Evolutionary conservation across 2,329 filamentous ascomycete species (phyloP).

Genomic region (Fusarium drepaniforme): DNA sequence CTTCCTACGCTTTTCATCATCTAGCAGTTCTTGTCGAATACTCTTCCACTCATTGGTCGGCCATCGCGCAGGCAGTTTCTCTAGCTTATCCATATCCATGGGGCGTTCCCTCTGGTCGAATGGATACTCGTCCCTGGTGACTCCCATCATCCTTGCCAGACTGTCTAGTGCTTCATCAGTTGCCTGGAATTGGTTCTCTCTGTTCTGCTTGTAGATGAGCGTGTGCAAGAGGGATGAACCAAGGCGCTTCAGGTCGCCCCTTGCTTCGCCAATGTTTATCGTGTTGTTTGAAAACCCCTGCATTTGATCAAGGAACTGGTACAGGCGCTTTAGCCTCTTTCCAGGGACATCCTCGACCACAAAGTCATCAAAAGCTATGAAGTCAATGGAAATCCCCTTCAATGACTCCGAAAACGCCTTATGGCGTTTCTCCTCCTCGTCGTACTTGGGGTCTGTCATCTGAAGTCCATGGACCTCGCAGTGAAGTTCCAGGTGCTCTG

Average conservation of each 20-base stretch:
- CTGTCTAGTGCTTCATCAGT: not conserved
- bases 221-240: slow-evolving; percentile 34
- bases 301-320: slow-evolving; percentile 35
- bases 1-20: not conserved
- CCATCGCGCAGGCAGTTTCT: not conserved
- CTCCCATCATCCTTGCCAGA: slow-evolving; percentile 24
- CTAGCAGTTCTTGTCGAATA: not conserved
- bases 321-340: slow-evolving; percentile 21
- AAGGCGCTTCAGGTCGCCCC: slow-evolving; percentile 41
- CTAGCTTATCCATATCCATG: slow-evolving; percentile 13
- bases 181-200: not conserved
- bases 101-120: slow-evolving; percentile 7
- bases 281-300: slow-evolving; percentile 20
- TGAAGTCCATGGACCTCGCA: not conserved
- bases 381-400: slow-evolving; percentile 14
- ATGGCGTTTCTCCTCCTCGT: not conserved
- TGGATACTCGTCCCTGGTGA: slow-evolving; percentile 17
- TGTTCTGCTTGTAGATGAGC: slow-evolving; percentile 30
- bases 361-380: slow-evolving; percentile 35
- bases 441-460: not conserved
- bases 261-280: slow-evolving; percentile 27
- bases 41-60: not conserved
- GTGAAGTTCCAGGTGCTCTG: slow-evolving; percentile 32
- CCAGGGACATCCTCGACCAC: slow-evolving; percentile 5
- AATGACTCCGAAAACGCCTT: not conserved